Percentiles rank a stretch among this genome's conserved stretches.
Evolutionary conservation across 2,329 filamentous ascomycete species (phyloP).

Genomic region (Hymenoscyphus repandus): DNA sequence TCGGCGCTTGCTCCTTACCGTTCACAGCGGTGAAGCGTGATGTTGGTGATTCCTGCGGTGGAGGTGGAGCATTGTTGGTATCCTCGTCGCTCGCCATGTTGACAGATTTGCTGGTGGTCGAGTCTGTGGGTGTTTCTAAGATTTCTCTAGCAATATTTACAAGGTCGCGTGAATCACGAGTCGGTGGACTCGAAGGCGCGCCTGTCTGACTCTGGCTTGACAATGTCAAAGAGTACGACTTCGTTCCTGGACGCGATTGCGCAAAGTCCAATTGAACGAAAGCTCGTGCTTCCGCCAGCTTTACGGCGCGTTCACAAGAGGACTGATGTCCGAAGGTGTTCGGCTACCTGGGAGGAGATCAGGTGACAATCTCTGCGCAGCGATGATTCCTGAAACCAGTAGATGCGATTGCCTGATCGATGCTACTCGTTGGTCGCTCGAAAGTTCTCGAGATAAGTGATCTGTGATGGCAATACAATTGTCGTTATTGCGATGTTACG

Average conservation of each 20-base stretch:
- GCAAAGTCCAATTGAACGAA: slow-evolving; percentile 17
- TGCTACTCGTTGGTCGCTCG: background rate
- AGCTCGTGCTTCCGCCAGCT: slow-evolving; percentile 18
- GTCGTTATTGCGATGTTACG: too few species aligned
- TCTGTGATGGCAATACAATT: too few species aligned
- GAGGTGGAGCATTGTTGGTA: slow-evolving; percentile 4
- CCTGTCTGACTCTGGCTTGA: slow-evolving; percentile 16
- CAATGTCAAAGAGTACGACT: slow-evolving; percentile 10
- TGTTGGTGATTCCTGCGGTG: slow-evolving; percentile 25
- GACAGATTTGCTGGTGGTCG: background rate
- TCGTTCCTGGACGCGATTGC: slow-evolving; percentile 15
- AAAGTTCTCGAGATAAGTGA: background rate
- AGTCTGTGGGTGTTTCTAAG: slow-evolving; percentile 10
- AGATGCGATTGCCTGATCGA: too few species aligned
- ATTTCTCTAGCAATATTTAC: slow-evolving; percentile 22
- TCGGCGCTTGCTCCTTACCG: slow-evolving; percentile 7
- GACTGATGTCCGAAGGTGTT: background rate
- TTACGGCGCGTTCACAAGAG: slow-evolving; percentile 9
- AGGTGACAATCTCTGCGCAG: slow-evolving; percentile 1
- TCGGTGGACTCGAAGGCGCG: slow-evolving; percentile 14
- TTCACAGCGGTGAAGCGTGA: slow-evolving; percentile 34
- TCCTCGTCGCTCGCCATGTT: slow-evolving; percentile 18
- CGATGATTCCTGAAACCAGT: background rate
- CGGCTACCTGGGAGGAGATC: background rate
- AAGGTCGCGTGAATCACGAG: slow-evolving; percentile 16